A percentile compares a stretch with the other conserved stretches of the same genome.
Evolutionary conservation across 2,329 filamentous ascomycete genomes (phyloP).

Genomic region (Paecilomyces formosus): DNA sequence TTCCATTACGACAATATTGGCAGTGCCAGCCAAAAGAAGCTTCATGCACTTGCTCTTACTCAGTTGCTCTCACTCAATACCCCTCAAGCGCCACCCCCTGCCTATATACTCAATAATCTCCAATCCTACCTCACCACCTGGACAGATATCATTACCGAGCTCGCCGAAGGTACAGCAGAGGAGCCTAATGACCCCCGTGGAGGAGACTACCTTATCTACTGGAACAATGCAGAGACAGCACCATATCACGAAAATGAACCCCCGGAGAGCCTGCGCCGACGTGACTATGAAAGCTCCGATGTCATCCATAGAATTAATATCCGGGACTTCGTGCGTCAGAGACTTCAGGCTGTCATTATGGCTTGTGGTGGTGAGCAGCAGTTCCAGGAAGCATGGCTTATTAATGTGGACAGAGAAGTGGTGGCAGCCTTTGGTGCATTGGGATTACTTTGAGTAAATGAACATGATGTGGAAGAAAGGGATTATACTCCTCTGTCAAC

Average conservation of each 20-base stretch:
- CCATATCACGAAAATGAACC: constrained; percentile 27
- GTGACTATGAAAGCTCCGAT: constrained; percentile 33
- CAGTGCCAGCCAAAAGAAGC: constrained; percentile 39
- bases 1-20: constrained; percentile 42
- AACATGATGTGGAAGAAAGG: neutral
- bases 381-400: constrained; percentile 36
- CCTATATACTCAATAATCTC: constrained; percentile 34
- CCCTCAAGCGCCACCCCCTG: constrained; percentile 27
- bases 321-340: constrained; percentile 36
- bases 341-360: constrained; percentile 30
- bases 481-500: no score
- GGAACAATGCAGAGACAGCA: constrained; percentile 26
- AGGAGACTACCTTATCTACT: constrained; percentile 36
- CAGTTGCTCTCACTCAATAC: constrained; percentile 34
- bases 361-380: constrained; percentile 33
- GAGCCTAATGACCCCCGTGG: constrained; percentile 23
- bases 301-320: constrained; percentile 37
- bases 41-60: constrained; percentile 39
- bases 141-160: constrained; percentile 39
- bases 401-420: constrained; percentile 37
- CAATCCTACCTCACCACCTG: constrained; percentile 41
- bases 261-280: constrained; percentile 34
- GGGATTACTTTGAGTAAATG: constrained; percentile 21
- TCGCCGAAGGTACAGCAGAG: constrained; percentile 32
- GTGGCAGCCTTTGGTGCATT: constrained; percentile 32